Conservation (phyloP, 1,284 basidiomycete genomes). For the Melampsora larici-populina region DNA sequence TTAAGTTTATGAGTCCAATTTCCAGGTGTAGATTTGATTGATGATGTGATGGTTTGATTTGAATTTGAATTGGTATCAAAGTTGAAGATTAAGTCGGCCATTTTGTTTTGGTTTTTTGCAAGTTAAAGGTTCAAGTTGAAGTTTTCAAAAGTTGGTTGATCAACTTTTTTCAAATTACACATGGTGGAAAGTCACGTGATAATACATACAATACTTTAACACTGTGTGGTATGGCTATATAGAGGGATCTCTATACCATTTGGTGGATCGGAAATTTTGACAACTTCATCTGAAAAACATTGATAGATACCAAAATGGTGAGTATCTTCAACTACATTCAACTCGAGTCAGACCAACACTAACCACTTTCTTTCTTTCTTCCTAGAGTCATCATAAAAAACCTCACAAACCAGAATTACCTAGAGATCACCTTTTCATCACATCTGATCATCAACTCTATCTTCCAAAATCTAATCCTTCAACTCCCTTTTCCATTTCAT, state of each 20-base stretch:
- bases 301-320: no score
- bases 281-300: no score
- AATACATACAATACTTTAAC: no score
- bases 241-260: no score
- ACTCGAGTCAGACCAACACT: no score
- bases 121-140: no score
- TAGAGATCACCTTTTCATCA: slow-evolving; percentile 13
- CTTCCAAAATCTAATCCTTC: neutral
- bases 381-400: slow-evolving; percentile 41
- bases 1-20: slow-evolving; percentile 37
- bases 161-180: no score
- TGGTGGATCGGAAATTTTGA: no score
- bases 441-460: neutral
- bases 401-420: slow-evolving; percentile 13
- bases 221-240: no score
- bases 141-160: no score
- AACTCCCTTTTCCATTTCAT: neutral
- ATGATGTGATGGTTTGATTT: neutral
- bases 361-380: neutral
- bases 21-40: slow-evolving; percentile 3
- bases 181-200: no score
- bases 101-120: neutral
- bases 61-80: neutral
- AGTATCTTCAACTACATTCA: no score
- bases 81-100: neutral